Base-by-base conservation (phyloP, 2,329 filamentous ascomycete genomes). In the Colletotrichum acutatum region DNA sequence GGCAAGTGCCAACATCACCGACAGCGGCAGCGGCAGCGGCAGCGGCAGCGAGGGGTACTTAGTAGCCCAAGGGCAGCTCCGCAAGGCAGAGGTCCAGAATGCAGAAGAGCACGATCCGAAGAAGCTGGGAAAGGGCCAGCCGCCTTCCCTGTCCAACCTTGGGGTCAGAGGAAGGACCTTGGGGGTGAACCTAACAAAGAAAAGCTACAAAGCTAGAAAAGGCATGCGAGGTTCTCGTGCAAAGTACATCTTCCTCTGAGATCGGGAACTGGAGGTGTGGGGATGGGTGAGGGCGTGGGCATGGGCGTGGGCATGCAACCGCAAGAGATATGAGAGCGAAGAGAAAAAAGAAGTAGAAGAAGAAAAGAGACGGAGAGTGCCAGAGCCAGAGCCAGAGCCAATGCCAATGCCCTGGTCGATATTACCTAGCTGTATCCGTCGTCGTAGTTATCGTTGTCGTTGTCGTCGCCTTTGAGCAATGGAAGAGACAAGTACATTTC, bases 51-150 rank as follows among this genome's bases (percentile, higher is more conserved):
- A 34, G 32, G 9, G 32, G 58, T 60, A 62, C 52, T 52, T 52
- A 28, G 42, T 32, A 14, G 37, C 37, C 16, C 37, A 42, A 19
- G 37, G 37, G 5, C 37, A 42, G 37, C 37, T 19, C 37, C 16
- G 14, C 14, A 14, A 8, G 16, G 37, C 16, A 42, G 37, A 60
- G 19, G 16, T 52, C 16, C 49, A 64, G 37, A 42, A 11, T 26
- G 32, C 11, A 30, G 34, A 64, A 54, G 22, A 53, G 53, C 30
- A 72, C 32, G 70, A 72, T 56, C 70, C 66, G 70, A 72, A 69
- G 52, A 54, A 71, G 58, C 63, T 57, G 28, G 46, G 22, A 63
- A 32, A 60, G 66, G 61, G 22, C 14, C 42, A 22, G 66, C 64
- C 64, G 59, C 65, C 28, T 68, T 59, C 52, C 53, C 52, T 37